Conservation (phyloP, 75 land plant species). For the Cupressus sempervirens region DNA sequence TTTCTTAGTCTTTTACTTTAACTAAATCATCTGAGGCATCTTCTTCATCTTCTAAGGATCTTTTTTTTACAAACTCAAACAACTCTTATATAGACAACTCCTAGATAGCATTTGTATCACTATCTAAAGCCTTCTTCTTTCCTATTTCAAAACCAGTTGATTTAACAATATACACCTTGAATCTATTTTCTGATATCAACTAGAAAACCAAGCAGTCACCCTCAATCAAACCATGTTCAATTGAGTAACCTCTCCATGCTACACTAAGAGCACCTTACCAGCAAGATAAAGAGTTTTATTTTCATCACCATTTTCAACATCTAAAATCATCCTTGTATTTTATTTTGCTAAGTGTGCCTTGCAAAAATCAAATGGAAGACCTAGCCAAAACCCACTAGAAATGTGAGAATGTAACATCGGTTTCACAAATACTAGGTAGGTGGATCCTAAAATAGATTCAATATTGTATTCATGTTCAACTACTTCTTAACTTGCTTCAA, state of each 20-base stretch:
- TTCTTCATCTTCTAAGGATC: neutral
- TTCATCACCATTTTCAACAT: constrained; percentile 45
- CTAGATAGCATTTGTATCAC: neutral
- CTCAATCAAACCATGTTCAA: constrained; percentile 39
- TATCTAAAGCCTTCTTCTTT: neutral
- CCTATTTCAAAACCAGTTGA: neutral
- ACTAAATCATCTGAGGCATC: neutral
- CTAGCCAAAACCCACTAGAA: constrained; percentile 83
- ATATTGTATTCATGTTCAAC: constrained; percentile 34
- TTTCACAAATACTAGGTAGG: constrained; percentile 57
- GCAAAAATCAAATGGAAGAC: constrained; percentile 39
- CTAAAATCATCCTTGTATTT: constrained; percentile 30
- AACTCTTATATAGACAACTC: neutral
- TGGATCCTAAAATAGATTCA: constrained; percentile 23
- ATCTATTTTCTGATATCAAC: constrained; percentile 14
- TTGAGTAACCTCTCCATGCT: constrained; percentile 56
- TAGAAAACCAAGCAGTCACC: constrained; percentile 60
- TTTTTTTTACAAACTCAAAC: neutral
- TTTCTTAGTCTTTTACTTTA: neutral
- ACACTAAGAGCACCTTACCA: constrained; percentile 51
- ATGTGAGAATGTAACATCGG: constrained; percentile 77
- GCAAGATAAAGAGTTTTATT: constrained; percentile 34
- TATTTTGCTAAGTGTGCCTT: constrained; percentile 28
- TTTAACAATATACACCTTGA: constrained; percentile 25
- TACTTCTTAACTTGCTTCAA: constrained; percentile 43